A percentile compares a stretch with the other conserved stretches of the same genome.
These are phyloP conservation scores for Triticum monococcum DNA, from an alignment of 176 grass and related monocot species.

Conservation along the genomic window DNA sequence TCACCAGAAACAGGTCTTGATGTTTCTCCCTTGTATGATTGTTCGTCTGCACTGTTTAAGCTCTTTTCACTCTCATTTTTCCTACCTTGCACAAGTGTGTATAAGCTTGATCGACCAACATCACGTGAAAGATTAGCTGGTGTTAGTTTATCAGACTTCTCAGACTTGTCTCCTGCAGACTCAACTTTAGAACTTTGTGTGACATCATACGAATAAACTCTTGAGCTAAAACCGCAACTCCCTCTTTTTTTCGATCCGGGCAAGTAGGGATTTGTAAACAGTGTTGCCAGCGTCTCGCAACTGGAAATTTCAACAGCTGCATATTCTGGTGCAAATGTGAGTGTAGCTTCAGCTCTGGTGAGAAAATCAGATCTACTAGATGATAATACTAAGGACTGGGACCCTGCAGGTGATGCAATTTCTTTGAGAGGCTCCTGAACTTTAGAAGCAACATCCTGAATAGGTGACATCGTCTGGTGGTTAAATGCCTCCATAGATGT, in stretches of 20 bases:
- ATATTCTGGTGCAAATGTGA: conserved; percentile 98
- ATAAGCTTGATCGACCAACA: conserved; percentile 59
- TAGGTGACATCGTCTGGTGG: conserved; percentile 48
- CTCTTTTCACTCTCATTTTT: conserved; percentile 55
- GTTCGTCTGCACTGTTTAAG: conserved; percentile 37
- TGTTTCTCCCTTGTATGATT: conserved; percentile 55
- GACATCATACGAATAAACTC: conserved; percentile 74
- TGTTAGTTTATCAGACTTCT: conserved; percentile 46
- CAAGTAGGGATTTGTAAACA: conserved; percentile 75
- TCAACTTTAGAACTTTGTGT: conserved; percentile 49
- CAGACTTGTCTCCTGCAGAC: conserved; percentile 59
- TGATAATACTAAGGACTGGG: conserved; percentile 43
- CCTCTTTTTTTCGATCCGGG: conserved; percentile 72
- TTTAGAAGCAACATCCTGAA: conserved; percentile 64
- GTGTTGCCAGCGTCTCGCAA: conserved; percentile 33
- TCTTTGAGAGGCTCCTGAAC: conserved; percentile 61
- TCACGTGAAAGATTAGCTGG: conserved; percentile 35
- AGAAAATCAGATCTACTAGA: conserved; percentile 76
- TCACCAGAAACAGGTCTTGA: conserved; percentile 47
- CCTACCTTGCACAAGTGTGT: conserved; percentile 75
- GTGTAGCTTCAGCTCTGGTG: conserved; percentile 81
- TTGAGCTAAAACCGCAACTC: conserved; percentile 75
- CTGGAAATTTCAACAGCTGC: conserved; percentile 66
- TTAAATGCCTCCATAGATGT: conserved; percentile 79
- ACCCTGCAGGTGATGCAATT: conserved; percentile 36